These are phyloP conservation scores for Penicillium brasilianum DNA, from an alignment of 2,329 filamentous ascomycete genomes.

Conservation along the genomic window DNA sequence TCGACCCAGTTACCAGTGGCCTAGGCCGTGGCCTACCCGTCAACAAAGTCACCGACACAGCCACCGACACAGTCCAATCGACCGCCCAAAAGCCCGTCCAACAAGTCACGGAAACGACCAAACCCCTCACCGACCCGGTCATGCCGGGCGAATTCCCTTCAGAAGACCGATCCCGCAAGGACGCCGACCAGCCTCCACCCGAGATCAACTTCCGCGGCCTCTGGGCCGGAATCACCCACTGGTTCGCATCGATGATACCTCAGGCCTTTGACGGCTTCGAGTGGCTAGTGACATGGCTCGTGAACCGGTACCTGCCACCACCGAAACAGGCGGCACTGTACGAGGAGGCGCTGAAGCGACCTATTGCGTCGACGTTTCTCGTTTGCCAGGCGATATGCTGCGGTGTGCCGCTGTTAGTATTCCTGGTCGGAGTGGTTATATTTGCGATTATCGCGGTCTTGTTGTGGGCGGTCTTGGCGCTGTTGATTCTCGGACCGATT, in stretches of 20 bases:
- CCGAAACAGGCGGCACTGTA: conserved; percentile 37
- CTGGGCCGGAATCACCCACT: conserved; percentile 23
- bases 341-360: conserved; percentile 35
- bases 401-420: conserved; percentile 41
- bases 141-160: conserved; percentile 37
- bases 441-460: conserved; percentile 40
- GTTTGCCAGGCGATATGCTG: conserved; percentile 42
- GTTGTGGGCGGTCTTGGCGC: conserved; percentile 38
- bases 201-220: conserved; percentile 27
- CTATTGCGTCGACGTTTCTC: conserved; percentile 40
- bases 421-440: conserved; percentile 39
- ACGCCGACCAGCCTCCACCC: conserved; percentile 22
- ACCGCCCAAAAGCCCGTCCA: conserved; percentile 22
- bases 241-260: conserved; percentile 30
- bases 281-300: conserved; percentile 27
- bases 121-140: conserved; percentile 25
- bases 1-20: conserved; percentile 32
- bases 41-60: conserved; percentile 24
- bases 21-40: conserved; percentile 27
- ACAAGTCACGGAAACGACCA: conserved; percentile 24
- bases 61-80: conserved; percentile 23
- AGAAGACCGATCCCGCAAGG: conserved; percentile 24
- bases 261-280: conserved; percentile 37
- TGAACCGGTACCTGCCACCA: conserved; percentile 34
- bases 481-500: conserved; percentile 40